phyloP scores from a whole-genome alignment of 2,329 filamentous ascomycete genomes.

The Xylariales sp. region DNA sequence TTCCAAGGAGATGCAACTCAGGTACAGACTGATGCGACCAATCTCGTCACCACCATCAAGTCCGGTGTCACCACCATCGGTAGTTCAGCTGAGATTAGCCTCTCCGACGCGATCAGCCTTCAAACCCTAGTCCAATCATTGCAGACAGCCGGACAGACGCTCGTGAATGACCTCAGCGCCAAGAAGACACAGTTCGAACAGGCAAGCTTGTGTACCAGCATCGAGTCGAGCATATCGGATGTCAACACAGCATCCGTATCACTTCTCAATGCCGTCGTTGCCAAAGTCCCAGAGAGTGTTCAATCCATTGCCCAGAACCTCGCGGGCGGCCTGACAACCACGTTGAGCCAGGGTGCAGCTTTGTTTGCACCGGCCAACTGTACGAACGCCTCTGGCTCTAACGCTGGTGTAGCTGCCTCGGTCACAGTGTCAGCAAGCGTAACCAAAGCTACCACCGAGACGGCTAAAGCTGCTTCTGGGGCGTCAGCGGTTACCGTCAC shows the following conservation, averaged over 20 bases:
- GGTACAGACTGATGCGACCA: conserved; percentile 18
- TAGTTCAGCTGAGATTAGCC: conserved; percentile 8
- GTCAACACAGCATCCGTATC: conserved; percentile 13
- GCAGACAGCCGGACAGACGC: conserved; percentile 9
- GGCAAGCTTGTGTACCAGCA: conserved; percentile 14
- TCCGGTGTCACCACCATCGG: conserved; percentile 14
- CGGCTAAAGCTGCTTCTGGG: not conserved
- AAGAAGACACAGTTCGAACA: conserved; percentile 20
- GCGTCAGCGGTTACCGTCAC: conserved; percentile 2
- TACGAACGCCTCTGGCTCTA: conserved; percentile 4
- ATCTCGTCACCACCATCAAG: conserved; percentile 19
- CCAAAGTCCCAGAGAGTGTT: conserved; percentile 14
- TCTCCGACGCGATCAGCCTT: conserved; percentile 15
- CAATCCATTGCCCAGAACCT: conserved; percentile 13
- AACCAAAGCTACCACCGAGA: not conserved
- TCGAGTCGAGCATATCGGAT: conserved; percentile 12
- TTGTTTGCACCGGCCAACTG: conserved; percentile 17
- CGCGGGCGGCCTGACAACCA: conserved; percentile 11
- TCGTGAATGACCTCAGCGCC: conserved; percentile 15
- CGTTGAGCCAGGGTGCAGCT: conserved; percentile 11
- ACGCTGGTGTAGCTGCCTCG: not conserved
- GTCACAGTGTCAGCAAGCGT: not conserved
- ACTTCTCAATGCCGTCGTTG: conserved; percentile 16
- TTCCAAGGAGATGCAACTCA: conserved; percentile 20
- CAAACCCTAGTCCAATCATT: conserved; percentile 11